Base-by-base conservation (phyloP, 345 rosid genomes). In the Gossypium longicalyx region DNA sequence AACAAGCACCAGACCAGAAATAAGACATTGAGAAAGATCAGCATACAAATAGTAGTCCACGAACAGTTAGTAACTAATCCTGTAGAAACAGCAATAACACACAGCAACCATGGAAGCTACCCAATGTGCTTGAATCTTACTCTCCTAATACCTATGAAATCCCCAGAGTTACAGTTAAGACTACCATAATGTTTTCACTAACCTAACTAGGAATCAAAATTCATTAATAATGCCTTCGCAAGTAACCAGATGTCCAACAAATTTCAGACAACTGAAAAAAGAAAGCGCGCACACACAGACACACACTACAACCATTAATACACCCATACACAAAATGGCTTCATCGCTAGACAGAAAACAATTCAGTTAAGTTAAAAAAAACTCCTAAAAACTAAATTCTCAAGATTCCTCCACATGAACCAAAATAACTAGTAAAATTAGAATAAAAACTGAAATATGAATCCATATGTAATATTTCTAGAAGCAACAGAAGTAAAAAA, bases 371-470 rank as follows among this genome's bases (percentile, higher is more conserved):
- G 23, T 58, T 53, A 76, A 75, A 20, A 52, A 57, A 72, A 52
- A 49, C 52, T 70, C 29, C 17, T 25, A 59, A 23, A 53, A 49
- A 27, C 45, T 51, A 69, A 16, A 38, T 57, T 62, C 53, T 74
- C 44, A 43, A 69, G 49, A 25, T 23, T 60, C 65, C 53, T 27
- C 75, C 67, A 72, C 56, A 70, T 72, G 61, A 44, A 74, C 67
- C 62, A n/a, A 74, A 61, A 4, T 10, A 23, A 23, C 15, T 3
- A 5, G 23, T n/a, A n/a, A 54, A 7, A 47, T 47, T 47, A 64
- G 67, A 34, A 44, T 66, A 45, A 45, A 44, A 64, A 72, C 17
- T 27, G 15, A 62, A 29, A 48, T 25, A 67, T 8, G 25, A 62
- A 67, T 47, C 69, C 62, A 62, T 61, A 23, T 23, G 41, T 51